A percentile compares a stretch with the other conserved stretches of the same genome.
Evolutionary conservation across 179 eudicot species (phyloP).

Genomic region (Nepenthes alata): DNA sequence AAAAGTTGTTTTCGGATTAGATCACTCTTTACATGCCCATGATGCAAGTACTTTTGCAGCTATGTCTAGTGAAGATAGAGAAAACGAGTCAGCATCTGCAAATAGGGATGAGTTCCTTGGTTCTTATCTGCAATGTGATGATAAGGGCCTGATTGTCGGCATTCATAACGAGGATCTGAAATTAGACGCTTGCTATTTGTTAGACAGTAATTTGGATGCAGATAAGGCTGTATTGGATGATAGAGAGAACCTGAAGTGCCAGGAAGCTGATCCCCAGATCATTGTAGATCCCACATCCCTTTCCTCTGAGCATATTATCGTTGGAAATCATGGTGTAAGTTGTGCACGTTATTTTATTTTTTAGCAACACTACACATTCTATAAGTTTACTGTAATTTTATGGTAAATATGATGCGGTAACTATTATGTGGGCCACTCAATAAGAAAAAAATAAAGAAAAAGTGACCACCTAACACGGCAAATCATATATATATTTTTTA

Average conservation of each 20-base stretch:
- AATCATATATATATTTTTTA: no score
- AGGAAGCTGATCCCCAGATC: constrained; percentile 18
- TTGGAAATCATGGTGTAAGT: constrained; percentile 45
- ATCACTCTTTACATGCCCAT: constrained; percentile 8
- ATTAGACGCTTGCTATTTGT: constrained; percentile 11
- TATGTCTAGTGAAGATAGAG: constrained; percentile 13
- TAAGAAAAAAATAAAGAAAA: no score
- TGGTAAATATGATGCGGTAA: no score
- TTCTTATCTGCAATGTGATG: constrained; percentile 23
- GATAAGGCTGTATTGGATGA: constrained; percentile 15
- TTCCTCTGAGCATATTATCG: constrained; percentile 14
- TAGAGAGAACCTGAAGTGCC: constrained; percentile 18
- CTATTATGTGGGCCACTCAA: no score
- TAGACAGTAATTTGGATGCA: constrained; percentile 19
- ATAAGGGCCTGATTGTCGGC: not conserved
- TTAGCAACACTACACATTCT: no score
- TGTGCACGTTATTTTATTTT: not conserved
- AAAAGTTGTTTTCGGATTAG: constrained; percentile 9
- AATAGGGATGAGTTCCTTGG: constrained; percentile 20
- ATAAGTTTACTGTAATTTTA: not conserved
- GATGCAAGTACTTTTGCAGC: constrained; percentile 11
- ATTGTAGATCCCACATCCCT: constrained; percentile 21
- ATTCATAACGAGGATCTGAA: constrained; percentile 7
- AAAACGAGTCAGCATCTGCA: constrained; percentile 5
- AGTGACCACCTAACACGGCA: no score